Evolutionary conservation across 2,329 filamentous ascomycete species (phyloP).

Genomic region (Fusarium caatingaense): DNA sequence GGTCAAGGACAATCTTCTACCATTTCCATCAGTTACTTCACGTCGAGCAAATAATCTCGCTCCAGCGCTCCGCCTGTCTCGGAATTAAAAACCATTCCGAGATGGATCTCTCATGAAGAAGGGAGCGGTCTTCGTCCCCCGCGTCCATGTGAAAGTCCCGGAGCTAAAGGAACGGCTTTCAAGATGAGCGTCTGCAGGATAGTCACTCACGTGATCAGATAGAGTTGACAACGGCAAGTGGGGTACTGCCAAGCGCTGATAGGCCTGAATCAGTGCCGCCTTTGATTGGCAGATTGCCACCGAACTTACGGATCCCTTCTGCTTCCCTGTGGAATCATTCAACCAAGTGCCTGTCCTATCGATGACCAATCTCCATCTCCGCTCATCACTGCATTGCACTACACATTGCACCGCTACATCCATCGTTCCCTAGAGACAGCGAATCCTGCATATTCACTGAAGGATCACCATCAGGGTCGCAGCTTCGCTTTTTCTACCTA

Average conservation of each 20-base stretch:
- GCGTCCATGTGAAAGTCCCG: conserved; percentile 32
- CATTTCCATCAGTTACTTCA: background rate
- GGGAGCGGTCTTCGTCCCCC: conserved; percentile 36
- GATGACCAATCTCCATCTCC: conserved; percentile 47
- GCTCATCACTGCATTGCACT: conserved; percentile 26
- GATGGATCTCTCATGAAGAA: background rate
- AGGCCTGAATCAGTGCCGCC: conserved; percentile 5
- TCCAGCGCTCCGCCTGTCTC: background rate
- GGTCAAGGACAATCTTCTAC: background rate
- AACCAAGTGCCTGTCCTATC: conserved; percentile 23
- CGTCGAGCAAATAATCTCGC: background rate
- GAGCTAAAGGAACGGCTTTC: conserved; percentile 9
- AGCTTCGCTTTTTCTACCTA: background rate
- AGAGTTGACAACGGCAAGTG: background rate
- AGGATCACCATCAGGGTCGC: background rate
- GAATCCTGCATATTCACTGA: conserved; percentile 21
- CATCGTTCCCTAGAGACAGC: conserved; percentile 11
- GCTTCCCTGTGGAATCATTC: conserved; percentile 19
- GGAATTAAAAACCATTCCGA: conserved; percentile 13
- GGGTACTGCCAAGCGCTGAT: conserved; percentile 5
- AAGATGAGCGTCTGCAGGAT: background rate
- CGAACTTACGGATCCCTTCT: conserved; percentile 19
- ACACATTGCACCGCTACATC: conserved; percentile 26
- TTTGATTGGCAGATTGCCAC: conserved; percentile 43
- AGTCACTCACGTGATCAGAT: background rate